Conservation (phyloP, 1,284 basidiomycete species). For the Ustilago crameri region DNA sequence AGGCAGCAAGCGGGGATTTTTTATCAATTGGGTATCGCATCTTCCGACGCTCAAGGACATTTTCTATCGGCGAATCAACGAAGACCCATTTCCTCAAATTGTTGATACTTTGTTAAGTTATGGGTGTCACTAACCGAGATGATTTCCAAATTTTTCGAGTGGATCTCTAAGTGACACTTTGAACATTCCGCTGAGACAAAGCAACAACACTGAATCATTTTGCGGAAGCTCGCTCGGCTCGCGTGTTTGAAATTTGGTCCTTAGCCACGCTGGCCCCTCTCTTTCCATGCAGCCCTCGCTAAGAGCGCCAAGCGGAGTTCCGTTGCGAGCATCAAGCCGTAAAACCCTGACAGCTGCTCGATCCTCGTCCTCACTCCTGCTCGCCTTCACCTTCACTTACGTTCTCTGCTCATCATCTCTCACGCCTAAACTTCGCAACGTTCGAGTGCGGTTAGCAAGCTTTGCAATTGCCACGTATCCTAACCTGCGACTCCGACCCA, state of each 20-base stretch:
- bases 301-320: conserved; percentile 21
- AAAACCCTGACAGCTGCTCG: conserved; percentile 7
- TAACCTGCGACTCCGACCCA: too few species aligned
- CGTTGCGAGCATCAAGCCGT: conserved; percentile 11
- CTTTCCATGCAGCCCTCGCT: neutral
- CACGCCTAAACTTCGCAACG: neutral
- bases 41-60: neutral
- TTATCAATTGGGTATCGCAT: conserved; percentile 8
- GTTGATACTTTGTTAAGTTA: neutral
- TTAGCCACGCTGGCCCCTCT: conserved; percentile 15
- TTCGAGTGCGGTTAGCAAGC: neutral
- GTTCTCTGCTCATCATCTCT: neutral
- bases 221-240: conserved; percentile 4
- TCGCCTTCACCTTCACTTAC: neutral
- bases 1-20: conserved; percentile 12
- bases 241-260: conserved; percentile 6
- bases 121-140: neutral
- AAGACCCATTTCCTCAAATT: conserved; percentile 3
- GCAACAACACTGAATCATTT: too few species aligned
- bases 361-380: conserved; percentile 5
- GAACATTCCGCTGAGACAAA: too few species aligned
- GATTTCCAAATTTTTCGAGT: neutral
- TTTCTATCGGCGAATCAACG: conserved; percentile 37
- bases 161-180: too few species aligned
- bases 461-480: too few species aligned